phyloP scores from a whole-genome alignment of 768 basidiomycete genomes.

The Mycena metata region DNA sequence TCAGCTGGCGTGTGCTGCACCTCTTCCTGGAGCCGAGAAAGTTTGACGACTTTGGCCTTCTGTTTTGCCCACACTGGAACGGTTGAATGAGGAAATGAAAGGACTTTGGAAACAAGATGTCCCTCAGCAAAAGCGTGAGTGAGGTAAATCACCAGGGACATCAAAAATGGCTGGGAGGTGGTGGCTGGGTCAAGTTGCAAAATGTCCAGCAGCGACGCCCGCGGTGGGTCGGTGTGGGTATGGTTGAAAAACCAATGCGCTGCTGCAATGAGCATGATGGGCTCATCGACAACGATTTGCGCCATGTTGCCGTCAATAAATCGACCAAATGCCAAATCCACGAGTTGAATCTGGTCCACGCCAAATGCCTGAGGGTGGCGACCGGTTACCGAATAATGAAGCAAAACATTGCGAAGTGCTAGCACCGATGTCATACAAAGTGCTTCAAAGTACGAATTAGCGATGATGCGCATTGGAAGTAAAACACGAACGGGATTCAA shows the following conservation, averaged over 20 bases:
- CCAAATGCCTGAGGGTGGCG: neutral
- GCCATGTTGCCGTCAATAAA: slow-evolving; percentile 16
- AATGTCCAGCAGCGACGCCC: slow-evolving; percentile 10
- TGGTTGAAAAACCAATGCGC: slow-evolving; percentile 17
- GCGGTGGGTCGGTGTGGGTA: too few relatives aligned
- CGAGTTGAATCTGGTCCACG: neutral
- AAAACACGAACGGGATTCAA: slow-evolving; percentile 1
- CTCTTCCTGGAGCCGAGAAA: neutral
- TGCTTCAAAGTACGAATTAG: neutral
- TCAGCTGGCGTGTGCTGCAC: neutral
- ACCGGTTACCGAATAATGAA: slow-evolving; percentile 1
- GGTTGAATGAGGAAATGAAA: slow-evolving; percentile 5
- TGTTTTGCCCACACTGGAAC: slow-evolving; percentile 16
- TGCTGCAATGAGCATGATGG: too few relatives aligned
- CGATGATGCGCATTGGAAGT: neutral
- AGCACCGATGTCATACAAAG: neutral
- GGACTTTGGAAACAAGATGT: neutral
- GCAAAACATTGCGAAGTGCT: neutral
- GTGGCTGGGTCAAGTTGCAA: neutral
- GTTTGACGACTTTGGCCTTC: neutral
- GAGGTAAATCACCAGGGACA: slow-evolving; percentile 1
- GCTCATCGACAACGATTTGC: slow-evolving; percentile 24
- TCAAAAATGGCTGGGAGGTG: neutral
- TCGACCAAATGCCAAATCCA: slow-evolving; percentile 8
- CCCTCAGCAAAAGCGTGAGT: neutral